phyloP scores from a whole-genome alignment of 306 rosid species.

The Sophora flavescens region DNA sequence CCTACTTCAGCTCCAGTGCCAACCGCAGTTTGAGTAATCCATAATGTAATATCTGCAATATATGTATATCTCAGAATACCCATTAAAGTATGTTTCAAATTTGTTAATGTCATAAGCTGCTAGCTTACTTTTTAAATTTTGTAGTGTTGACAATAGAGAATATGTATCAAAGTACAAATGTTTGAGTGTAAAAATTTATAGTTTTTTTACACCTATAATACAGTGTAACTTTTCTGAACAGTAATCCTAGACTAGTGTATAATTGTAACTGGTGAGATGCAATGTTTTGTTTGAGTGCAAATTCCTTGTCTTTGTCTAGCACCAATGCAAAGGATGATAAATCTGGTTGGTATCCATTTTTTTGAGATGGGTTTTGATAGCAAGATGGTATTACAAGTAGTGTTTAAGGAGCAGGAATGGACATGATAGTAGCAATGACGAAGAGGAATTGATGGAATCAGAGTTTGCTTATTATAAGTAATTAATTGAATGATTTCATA shows the following conservation, averaged over 20 bases:
- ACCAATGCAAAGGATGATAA: not conserved
- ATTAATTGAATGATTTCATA: not conserved
- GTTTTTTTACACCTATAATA: constrained; percentile 20
- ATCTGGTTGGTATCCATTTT: not conserved
- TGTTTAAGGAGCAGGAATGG: not conserved
- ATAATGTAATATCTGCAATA: constrained; percentile 44
- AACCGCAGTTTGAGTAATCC: constrained; percentile 63
- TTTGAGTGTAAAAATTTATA: constrained; percentile 30
- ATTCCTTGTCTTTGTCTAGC: constrained; percentile 2
- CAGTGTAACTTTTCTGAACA: not conserved
- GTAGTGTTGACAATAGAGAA: constrained; percentile 44
- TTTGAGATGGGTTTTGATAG: not conserved
- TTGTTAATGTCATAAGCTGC: constrained; percentile 43
- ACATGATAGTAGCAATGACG: not conserved
- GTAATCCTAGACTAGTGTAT: not conserved
- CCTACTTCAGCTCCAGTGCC: constrained; percentile 67
- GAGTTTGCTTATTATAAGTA: not conserved
- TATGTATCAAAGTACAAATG: constrained; percentile 43
- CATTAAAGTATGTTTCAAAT: constrained; percentile 41
- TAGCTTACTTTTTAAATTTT: constrained; percentile 37
- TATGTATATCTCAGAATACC: constrained; percentile 43
- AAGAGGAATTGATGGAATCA: not conserved
- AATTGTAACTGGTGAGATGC: not conserved
- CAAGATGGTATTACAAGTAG: not conserved
- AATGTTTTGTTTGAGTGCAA: not conserved